Percentiles rank a stretch among this genome's conserved stretches.
These are phyloP conservation scores for Triticum monococcum DNA, from an alignment of 176 grass and related monocot species.

Conservation along the genomic window DNA sequence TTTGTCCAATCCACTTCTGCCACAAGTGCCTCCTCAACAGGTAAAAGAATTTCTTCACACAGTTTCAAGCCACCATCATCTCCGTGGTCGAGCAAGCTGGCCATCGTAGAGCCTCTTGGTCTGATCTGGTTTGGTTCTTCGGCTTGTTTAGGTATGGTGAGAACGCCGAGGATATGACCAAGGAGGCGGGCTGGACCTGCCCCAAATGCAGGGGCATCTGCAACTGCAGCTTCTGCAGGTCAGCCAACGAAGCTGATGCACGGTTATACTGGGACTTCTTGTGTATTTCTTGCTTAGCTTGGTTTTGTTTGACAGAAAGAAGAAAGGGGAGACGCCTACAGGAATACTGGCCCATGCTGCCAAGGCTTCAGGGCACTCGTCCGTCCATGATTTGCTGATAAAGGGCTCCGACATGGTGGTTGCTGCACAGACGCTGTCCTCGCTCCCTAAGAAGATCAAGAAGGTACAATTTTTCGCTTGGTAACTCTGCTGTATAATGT, in stretches of 20 bases:
- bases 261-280: not conserved
- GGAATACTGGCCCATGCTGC: slow-evolving; percentile 79
- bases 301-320: slow-evolving; percentile 62
- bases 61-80: not conserved
- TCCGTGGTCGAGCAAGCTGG: not conserved
- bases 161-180: slow-evolving; percentile 52
- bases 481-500: not conserved
- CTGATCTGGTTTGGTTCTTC: not conserved
- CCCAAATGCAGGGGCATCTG: slow-evolving; percentile 92
- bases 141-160: slow-evolving; percentile 69
- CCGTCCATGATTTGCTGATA: slow-evolving; percentile 70
- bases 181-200: slow-evolving; percentile 58
- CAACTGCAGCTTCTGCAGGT: slow-evolving; percentile 99
- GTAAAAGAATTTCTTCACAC: slow-evolving; percentile 23
- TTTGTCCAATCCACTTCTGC: slow-evolving; percentile 78
- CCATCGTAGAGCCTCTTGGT: not conserved
- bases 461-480: not conserved
- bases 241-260: slow-evolving; percentile 1
- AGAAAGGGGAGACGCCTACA: slow-evolving; percentile 72
- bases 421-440: slow-evolving; percentile 40
- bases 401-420: slow-evolving; percentile 46
- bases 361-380: slow-evolving; percentile 68
- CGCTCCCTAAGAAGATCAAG: slow-evolving; percentile 18
- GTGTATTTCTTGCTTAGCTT: not conserved
- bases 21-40: slow-evolving; percentile 82